These are phyloP conservation scores for Colletotrichum sojae DNA, from an alignment of 2,329 filamentous ascomycete species.

Conservation along the genomic window DNA sequence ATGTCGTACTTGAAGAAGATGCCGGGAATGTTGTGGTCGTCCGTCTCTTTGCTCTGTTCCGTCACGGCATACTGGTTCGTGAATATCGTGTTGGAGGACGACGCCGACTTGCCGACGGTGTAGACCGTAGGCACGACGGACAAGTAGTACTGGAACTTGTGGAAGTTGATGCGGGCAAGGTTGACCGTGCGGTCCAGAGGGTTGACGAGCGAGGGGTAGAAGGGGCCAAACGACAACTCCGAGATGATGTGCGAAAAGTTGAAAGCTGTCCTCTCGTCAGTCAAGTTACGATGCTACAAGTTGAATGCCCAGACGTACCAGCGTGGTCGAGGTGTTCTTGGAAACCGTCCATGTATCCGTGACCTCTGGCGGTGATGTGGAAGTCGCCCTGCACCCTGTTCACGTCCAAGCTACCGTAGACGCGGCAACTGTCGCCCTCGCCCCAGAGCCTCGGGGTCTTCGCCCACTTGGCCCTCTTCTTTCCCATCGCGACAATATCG, in stretches of 20 bases:
- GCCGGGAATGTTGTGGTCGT: slow-evolving; percentile 82
- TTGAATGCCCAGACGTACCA: slow-evolving; percentile 66
- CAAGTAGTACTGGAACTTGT: slow-evolving; percentile 98
- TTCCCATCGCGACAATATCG: slow-evolving; percentile 84
- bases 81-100: slow-evolving; percentile 73
- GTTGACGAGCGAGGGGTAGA: slow-evolving; percentile 93
- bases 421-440: slow-evolving; percentile 81
- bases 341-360: slow-evolving; percentile 86
- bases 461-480: slow-evolving; percentile 75
- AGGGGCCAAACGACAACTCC: slow-evolving; percentile 96
- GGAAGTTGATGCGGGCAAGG: slow-evolving; percentile 81
- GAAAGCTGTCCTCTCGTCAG: slow-evolving; percentile 73
- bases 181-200: slow-evolving; percentile 94
- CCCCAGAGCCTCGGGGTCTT: slow-evolving; percentile 81
- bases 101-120: slow-evolving; percentile 68
- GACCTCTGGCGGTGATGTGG: slow-evolving; percentile 94
- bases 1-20: slow-evolving; percentile 99
- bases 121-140: slow-evolving; percentile 96
- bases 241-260: slow-evolving; percentile 98
- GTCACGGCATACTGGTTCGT: slow-evolving; percentile 99
- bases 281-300: not conserved
- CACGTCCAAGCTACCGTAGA: slow-evolving; percentile 90
- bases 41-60: slow-evolving; percentile 81
- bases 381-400: slow-evolving; percentile 99
- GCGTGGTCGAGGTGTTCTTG: slow-evolving; percentile 86